Evolutionary conservation across 352 stramenopile genomes (phyloP).

Genomic region (Pelagophyceae sp.): DNA sequence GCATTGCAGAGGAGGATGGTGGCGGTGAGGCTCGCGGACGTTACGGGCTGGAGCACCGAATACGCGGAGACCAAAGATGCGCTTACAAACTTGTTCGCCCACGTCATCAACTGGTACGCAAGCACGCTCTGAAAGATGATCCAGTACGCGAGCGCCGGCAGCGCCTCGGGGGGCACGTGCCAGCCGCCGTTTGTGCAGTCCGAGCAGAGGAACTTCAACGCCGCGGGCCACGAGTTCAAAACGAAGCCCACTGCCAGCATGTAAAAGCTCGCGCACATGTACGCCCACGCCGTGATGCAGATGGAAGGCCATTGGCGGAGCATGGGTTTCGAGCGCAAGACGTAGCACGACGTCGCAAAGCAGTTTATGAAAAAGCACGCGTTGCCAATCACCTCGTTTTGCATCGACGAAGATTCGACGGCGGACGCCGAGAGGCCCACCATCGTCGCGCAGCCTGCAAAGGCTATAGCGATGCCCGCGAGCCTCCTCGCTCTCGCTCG

Average conservation of each 20-base stretch:
- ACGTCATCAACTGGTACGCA: slow-evolving; percentile 28
- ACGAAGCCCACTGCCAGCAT: slow-evolving; percentile 17
- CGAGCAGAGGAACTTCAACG: slow-evolving; percentile 23
- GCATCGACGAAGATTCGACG: not conserved
- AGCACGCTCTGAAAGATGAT: slow-evolving; percentile 27
- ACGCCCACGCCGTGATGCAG: slow-evolving; percentile 27
- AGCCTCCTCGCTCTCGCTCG: not conserved
- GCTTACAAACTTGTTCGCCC: slow-evolving; percentile 29
- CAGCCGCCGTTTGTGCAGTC: slow-evolving; percentile 22
- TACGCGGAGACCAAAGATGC: slow-evolving; percentile 31
- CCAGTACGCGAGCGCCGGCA: slow-evolving; percentile 26
- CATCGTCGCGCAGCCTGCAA: slow-evolving; percentile 28
- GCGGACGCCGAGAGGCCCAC: slow-evolving; percentile 10
- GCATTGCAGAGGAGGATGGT: not conserved
- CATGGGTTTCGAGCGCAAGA: slow-evolving; percentile 26
- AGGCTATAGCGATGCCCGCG: slow-evolving; percentile 24
- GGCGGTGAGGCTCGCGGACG: slow-evolving; percentile 25
- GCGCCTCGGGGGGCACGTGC: slow-evolving; percentile 19
- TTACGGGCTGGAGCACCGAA: slow-evolving; percentile 31
- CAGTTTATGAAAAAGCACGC: slow-evolving; percentile 33
- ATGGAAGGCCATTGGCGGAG: slow-evolving; percentile 24
- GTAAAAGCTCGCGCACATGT: slow-evolving; percentile 23
- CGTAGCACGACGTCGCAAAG: slow-evolving; percentile 27
- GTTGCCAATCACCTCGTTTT: slow-evolving; percentile 22
- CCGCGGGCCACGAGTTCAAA: not conserved